Percentiles rank a stretch among this genome's conserved stretches.
Evolutionary conservation across 495 filamentous ascomycete genomes (phyloP).

Genomic region (Lasiosphaeria miniovina): DNA sequence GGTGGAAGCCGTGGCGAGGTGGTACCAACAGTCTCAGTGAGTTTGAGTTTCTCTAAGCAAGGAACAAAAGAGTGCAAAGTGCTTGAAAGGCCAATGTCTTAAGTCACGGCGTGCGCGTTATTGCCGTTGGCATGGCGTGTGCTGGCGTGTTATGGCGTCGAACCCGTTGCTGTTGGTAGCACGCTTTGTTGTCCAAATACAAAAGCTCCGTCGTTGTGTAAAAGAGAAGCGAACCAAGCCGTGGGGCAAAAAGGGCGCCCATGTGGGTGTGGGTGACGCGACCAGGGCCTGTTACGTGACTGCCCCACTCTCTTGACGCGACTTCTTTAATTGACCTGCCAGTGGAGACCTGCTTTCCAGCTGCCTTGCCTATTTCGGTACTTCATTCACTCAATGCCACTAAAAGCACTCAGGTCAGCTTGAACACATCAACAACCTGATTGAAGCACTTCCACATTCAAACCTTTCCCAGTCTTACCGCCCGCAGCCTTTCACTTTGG

Average conservation of each 20-base stretch:
- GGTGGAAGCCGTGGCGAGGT: neutral
- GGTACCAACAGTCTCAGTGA: no score
- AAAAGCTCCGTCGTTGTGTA: neutral
- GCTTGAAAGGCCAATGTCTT: constrained; percentile 1
- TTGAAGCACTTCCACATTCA: no score
- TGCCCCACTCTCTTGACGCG: constrained; percentile 31
- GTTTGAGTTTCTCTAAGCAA: neutral
- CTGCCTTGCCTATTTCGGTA: neutral
- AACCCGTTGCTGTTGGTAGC: constrained; percentile 3
- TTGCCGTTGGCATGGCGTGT: constrained; percentile 3
- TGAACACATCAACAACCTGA: no score
- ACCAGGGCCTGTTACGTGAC: constrained; percentile 29
- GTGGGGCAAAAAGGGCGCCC: neutral
- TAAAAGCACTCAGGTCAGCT: neutral
- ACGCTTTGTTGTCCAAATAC: no score
- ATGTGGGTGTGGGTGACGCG: constrained; percentile 21
- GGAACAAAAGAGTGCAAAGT: neutral
- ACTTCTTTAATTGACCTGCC: constrained; percentile 24
- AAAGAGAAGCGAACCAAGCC: neutral
- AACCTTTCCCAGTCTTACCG: neutral
- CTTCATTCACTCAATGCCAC: neutral
- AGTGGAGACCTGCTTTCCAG: neutral
- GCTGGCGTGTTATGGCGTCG: neutral
- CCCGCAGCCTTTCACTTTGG: neutral
- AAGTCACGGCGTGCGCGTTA: constrained; percentile 7